Conservation (phyloP, 2,329 filamentous ascomycete species). For the Talaromyces pinophilus region DNA sequence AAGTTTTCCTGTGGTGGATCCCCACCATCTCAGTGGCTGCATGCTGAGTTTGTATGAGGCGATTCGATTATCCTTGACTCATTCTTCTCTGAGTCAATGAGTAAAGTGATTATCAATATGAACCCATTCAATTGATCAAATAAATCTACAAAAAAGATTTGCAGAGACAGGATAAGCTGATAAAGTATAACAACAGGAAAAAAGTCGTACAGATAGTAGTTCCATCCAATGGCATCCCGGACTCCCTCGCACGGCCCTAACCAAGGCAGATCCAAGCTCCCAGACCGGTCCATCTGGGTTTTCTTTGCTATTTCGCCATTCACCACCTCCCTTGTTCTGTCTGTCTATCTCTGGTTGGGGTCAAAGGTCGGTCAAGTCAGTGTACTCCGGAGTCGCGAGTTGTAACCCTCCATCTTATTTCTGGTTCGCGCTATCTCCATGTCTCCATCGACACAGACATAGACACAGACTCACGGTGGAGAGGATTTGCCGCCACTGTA, state of each 20-base stretch:
- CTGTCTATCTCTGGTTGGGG: background rate
- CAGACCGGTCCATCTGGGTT: constrained; percentile 1
- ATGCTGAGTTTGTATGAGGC: background rate
- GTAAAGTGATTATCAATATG: background rate
- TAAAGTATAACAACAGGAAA: background rate
- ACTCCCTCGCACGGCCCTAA: constrained; percentile 2
- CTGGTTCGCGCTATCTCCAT: background rate
- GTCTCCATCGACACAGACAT: background rate
- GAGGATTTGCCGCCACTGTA: constrained; percentile 2
- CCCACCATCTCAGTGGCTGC: constrained; percentile 6
- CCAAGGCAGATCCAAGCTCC: constrained; percentile 16
- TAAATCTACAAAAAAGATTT: background rate
- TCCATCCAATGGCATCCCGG: constrained; percentile 6
- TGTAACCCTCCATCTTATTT: constrained; percentile 7
- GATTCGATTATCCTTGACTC: background rate
- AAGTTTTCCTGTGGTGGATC: constrained; percentile 7
- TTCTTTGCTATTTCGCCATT: background rate
- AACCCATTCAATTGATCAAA: background rate
- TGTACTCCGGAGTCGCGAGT: background rate
- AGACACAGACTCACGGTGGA: background rate
- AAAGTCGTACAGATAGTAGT: background rate
- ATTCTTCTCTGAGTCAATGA: background rate
- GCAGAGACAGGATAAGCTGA: background rate
- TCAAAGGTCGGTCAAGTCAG: constrained; percentile 3
- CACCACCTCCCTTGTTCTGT: constrained; percentile 7